Evolutionary conservation across 768 basidiomycete species (phyloP), one percentile per base, ranked within the genome.

Genomic region (Tricholoma flavovirens): DNA sequence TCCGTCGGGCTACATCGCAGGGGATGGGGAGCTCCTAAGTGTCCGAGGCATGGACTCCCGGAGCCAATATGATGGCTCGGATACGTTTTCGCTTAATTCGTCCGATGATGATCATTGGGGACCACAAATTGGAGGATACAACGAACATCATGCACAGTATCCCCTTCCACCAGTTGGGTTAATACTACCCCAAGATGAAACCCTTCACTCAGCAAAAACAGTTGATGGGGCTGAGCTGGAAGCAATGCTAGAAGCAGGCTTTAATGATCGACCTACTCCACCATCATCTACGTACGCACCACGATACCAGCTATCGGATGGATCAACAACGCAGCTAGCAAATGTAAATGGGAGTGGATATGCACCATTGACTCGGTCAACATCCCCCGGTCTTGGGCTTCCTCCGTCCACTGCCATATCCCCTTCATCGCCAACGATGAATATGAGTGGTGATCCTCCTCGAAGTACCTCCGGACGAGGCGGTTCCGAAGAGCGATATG

Each of bases 51-150:
- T 74, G 45, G 83, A 86, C 57, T 66, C 76, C 12, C 76, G 79
- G 42, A 83, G 80, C 60, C 83, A 86, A 63, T 86, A 86, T 62
- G 88, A 90, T 61, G 82, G 85, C 48, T 91, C 89, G 10, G 93
- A 96, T 66, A 85, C 89, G 1, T 68, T 83, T 46, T 95, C 93
- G 9, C 72, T 94, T 55, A 75, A 83, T 15, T 93, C 90, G 4
- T 90, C 92, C 8, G 96, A 98, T 33, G 94, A 96, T 42, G 96
- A 98, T 66, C 87, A 93, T 32, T 99, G 95, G 94, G 93, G 94
- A 3, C 76, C 82, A 4, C 95, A 99, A 69, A 93, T 99, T 54
- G 95, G 96, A 10, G 92, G 83, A 48, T 98, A 98, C 72, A 96
- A 98, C 70, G 95, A 98, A 70, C 77, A 90, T 66, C 82, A 82